phyloP scores from a whole-genome alignment of 371 early-diverging fungal species.

The Apophysomyces ossiformis region DNA sequence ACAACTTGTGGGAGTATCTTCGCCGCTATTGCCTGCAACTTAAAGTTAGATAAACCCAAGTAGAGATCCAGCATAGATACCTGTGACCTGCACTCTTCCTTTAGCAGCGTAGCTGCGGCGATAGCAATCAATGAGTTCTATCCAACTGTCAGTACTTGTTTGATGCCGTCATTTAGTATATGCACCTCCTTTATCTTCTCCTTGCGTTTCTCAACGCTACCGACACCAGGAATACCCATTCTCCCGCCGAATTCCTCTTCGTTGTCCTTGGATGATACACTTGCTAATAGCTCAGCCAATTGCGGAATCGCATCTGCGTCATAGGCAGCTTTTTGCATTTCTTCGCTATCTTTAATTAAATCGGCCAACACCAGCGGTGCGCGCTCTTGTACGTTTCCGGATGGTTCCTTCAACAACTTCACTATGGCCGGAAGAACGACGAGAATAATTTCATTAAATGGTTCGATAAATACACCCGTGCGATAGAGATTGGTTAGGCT shows the following conservation, averaged over 20 bases:
- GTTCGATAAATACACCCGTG: conserved; percentile 62
- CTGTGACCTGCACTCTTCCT: conserved; percentile 83
- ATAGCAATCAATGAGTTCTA: conserved; percentile 77
- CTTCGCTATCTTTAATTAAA: conserved; percentile 75
- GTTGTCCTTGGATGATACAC: conserved; percentile 42
- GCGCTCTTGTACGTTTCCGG: conserved; percentile 64
- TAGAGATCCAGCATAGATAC: conserved; percentile 19
- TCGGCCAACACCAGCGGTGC: conserved; percentile 78
- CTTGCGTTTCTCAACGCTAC: conserved; percentile 58
- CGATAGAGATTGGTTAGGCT: conserved; percentile 76
- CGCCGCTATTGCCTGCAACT: conserved; percentile 68
- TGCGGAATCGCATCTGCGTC: conserved; percentile 79
- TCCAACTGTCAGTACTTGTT: conserved; percentile 2
- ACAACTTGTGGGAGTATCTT: conserved; percentile 81
- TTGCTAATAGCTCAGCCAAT: conserved; percentile 64
- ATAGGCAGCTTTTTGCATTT: conserved; percentile 79
- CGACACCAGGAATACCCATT: conserved; percentile 47
- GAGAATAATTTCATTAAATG: conserved; percentile 59
- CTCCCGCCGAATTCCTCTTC: conserved; percentile 42
- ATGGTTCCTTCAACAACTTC: conserved; percentile 66
- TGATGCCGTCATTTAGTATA: neutral
- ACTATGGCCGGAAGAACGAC: conserved; percentile 80
- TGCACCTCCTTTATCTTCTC: conserved; percentile 71
- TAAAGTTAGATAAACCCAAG: neutral
- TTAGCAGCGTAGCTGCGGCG: conserved; percentile 74